phyloP scores from a whole-genome alignment of 768 basidiomycete species.

The Mycena venus region DNA sequence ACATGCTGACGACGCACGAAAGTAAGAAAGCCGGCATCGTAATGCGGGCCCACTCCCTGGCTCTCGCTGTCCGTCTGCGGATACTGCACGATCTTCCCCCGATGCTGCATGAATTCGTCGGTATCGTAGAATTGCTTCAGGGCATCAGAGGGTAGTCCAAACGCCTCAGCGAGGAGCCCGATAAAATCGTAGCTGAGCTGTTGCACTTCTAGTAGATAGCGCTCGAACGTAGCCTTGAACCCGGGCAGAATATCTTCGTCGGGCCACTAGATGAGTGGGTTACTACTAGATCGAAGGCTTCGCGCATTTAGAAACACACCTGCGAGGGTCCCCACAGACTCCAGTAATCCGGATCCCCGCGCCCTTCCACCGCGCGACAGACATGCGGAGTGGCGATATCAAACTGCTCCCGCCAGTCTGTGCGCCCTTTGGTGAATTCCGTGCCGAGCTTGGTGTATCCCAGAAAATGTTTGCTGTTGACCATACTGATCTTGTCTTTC shows the following conservation, averaged over 20 bases:
- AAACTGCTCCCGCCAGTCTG: conserved; percentile 85
- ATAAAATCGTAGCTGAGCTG: conserved; percentile 72
- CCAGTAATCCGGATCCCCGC: conserved; percentile 71
- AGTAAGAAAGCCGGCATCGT: conserved; percentile 86
- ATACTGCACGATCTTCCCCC: conserved; percentile 84
- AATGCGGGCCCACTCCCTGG: conserved; percentile 91
- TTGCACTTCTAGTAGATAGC: conserved; percentile 73
- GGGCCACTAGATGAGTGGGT: conserved; percentile 73
- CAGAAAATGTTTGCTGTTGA: conserved; percentile 81
- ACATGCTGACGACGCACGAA: conserved; percentile 61
- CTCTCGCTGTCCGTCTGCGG: conserved; percentile 66
- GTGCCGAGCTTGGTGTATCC: conserved; percentile 82
- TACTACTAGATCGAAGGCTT: background rate
- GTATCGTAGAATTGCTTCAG: conserved; percentile 75
- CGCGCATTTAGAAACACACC: conserved; percentile 51
- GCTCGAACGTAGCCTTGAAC: conserved; percentile 68
- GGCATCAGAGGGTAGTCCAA: conserved; percentile 73
- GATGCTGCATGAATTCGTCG: conserved; percentile 77
- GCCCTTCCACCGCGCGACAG: conserved; percentile 64
- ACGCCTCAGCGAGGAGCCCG: conserved; percentile 74
- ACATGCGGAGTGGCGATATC: conserved; percentile 81
- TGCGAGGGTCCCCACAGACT: conserved; percentile 83
- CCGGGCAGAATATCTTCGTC: conserved; percentile 78
- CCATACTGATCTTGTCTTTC: conserved; percentile 79
- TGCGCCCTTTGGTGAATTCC: conserved; percentile 80